Percentiles rank a stretch among this genome's conserved stretches.
Conservation (phyloP, 495 filamentous ascomycete genomes). For the Pyrenula aspistea region DNA sequence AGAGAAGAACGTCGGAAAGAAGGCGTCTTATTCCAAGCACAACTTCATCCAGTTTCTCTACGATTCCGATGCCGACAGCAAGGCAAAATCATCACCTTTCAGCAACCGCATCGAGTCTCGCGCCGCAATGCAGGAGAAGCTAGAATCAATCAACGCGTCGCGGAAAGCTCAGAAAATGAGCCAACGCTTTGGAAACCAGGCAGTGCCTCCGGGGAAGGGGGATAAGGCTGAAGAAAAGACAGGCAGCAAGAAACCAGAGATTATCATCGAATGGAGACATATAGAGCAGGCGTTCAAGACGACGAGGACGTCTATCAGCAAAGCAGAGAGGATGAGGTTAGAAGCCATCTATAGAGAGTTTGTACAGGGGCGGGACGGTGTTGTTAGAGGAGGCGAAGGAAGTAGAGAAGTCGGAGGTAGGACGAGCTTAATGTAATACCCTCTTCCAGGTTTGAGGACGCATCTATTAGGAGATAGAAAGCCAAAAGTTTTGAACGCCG, state of each 20-base stretch:
- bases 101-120: constrained; percentile 45
- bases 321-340: constrained; percentile 59
- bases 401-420: constrained; percentile 83
- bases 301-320: constrained; percentile 76
- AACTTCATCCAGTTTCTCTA: constrained; percentile 79
- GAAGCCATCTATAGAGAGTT: constrained; percentile 83
- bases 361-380: constrained; percentile 78
- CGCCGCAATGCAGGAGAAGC: constrained; percentile 58
- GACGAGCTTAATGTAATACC: constrained; percentile 74
- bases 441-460: too few relatives aligned
- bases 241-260: constrained; percentile 41
- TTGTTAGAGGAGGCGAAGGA: constrained; percentile 86
- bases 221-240: constrained; percentile 10
- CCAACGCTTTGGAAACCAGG: constrained; percentile 18
- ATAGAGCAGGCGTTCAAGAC: constrained; percentile 59
- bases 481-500: too few relatives aligned
- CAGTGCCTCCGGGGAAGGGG: constrained; percentile 4
- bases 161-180: constrained; percentile 42
- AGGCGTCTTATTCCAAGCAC: constrained; percentile 11
- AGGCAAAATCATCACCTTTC: constrained; percentile 24
- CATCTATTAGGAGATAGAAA: too few relatives aligned
- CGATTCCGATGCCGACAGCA: constrained; percentile 42
- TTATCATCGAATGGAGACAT: constrained; percentile 80
- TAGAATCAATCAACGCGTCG: constrained; percentile 58
- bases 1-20: constrained; percentile 11